Conservation (phyloP, 1,284 basidiomycete species). For the Exobasidium cylindrosporum region DNA sequence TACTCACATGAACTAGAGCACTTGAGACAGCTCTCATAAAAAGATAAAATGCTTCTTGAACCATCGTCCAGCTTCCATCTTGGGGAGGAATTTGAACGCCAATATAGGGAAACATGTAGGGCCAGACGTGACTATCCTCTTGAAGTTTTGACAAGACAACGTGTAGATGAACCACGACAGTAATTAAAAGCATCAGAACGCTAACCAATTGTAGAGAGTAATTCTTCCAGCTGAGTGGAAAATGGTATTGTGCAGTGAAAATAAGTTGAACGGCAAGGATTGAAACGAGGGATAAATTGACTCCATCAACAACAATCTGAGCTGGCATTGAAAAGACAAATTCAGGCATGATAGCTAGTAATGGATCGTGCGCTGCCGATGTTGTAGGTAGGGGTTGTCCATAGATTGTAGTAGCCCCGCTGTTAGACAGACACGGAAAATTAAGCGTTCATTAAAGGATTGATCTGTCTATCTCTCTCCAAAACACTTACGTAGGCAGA, state of each 20-base stretch:
- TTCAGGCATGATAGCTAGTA: conserved; percentile 43
- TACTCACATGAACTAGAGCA: conserved; percentile 67
- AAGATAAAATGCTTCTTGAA: conserved; percentile 75
- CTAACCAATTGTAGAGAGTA: conserved; percentile 82
- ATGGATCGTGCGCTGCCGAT: conserved; percentile 19
- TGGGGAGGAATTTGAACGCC: conserved; percentile 72
- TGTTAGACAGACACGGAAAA: too few species aligned
- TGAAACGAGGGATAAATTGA: conserved; percentile 78
- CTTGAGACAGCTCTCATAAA: conserved; percentile 82
- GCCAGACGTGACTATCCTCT: conserved; percentile 72
- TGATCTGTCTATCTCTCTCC: too few species aligned
- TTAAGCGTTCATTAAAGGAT: too few species aligned
- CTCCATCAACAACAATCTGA: conserved; percentile 81
- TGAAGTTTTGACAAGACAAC: conserved; percentile 68
- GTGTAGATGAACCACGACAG: conserved; percentile 41
- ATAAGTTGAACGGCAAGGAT: conserved; percentile 88
- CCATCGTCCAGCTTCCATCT: conserved; percentile 66
- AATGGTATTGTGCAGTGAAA: conserved; percentile 94
- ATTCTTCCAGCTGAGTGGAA: conserved; percentile 86
- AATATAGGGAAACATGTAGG: conserved; percentile 90
- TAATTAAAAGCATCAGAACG: conserved; percentile 69
- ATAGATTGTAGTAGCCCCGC: conserved; percentile 26
- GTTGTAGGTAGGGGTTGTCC: conserved; percentile 36
- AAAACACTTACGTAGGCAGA: neutral
- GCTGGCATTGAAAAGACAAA: conserved; percentile 79